A percentile compares a stretch with the other conserved stretches of the same genome.
Conservation (phyloP, 1,139 yeast genomes). For the Sugiyamaella sp. region DNA sequence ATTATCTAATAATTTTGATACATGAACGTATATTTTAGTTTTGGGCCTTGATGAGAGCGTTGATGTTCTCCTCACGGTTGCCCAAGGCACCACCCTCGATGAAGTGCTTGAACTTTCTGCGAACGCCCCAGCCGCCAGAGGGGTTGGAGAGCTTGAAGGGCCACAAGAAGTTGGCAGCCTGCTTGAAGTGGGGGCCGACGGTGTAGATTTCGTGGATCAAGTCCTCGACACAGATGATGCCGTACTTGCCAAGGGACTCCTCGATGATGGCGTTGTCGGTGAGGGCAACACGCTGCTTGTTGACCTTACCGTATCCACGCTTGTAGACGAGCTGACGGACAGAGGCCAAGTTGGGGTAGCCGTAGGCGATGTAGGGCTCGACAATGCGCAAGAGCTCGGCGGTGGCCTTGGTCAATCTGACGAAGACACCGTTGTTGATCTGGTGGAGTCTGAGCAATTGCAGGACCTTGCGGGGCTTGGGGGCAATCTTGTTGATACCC, state of each 20-base stretch:
- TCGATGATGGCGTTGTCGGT: slow-evolving; percentile 90
- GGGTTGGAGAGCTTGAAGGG: slow-evolving; percentile 99
- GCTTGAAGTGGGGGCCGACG: slow-evolving; percentile 99
- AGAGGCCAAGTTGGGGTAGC: slow-evolving; percentile 98
- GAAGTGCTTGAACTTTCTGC: slow-evolving; percentile 99
- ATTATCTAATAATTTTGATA: neutral
- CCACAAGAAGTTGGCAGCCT: slow-evolving; percentile 99
- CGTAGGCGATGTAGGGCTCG: slow-evolving; percentile 99
- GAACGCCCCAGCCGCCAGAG: slow-evolving; percentile 99
- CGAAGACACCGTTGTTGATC: slow-evolving; percentile 98
- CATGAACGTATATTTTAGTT: slow-evolving; percentile 27
- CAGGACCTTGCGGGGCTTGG: slow-evolving; percentile 99
- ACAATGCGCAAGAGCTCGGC: slow-evolving; percentile 94
- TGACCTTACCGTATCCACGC: slow-evolving; percentile 99
- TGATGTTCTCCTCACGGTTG: slow-evolving; percentile 99
- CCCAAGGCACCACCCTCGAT: slow-evolving; percentile 99
- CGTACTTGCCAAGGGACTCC: slow-evolving; percentile 93
- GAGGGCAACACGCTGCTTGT: slow-evolving; percentile 97
- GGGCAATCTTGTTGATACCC: slow-evolving; percentile 99
- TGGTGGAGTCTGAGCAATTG: slow-evolving; percentile 98
- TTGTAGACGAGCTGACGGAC: slow-evolving; percentile 97
- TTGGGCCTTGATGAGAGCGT: slow-evolving; percentile 89
- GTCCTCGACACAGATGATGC: slow-evolving; percentile 96
- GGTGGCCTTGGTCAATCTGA: slow-evolving; percentile 98
- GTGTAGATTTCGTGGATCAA: slow-evolving; percentile 98